Base-by-base conservation (phyloP, 2,329 filamentous ascomycete genomes). In the Alternaria triticina region DNA sequence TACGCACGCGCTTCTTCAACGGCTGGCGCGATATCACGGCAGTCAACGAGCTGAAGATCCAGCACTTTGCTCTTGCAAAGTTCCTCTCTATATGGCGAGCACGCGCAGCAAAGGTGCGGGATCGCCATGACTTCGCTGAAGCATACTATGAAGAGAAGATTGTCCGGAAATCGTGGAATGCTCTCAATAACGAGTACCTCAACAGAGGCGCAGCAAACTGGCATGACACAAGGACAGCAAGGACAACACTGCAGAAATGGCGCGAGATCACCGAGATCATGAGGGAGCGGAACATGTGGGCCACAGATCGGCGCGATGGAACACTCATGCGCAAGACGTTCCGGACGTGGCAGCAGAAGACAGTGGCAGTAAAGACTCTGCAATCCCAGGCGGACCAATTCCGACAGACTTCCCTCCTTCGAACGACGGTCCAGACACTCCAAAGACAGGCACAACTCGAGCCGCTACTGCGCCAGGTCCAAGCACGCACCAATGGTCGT, bases 1-100 rank as follows among this genome's bases (percentile, higher is more conserved):
- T 96, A 57, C 85, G 90, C 59, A 88, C 87, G 12, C 87, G 87
- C 59, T 90, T 89, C 64, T 93, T 92, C 77, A 87, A 87, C 61
- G 88, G 88, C 8, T 93, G 91, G 91, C 84, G 86, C 25, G 85
- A 88, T 61, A 87, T 91, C 58, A 90, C 89, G 0, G 83, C 84
- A 1, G 83, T 88, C 54, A 89, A 91, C 67, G 85, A 88, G 46
- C 71, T 82, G 44, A 86, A 86, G 67, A 83, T 84, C 13, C 80
- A 82, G 22, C 81, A 85, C 33, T 84, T 89, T 60, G 80, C 85
- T 17, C 69, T 87, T 8, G 82, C 79, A 50, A 88, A 85, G 61
- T 89, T 87, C 55, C 82, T 90, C 52, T 74, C 74, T 6, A 70
- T 80, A n/a, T 90, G 88, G 84, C 83, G 82, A 45, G 77, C 79